These are phyloP conservation scores for Pseudocercospora fuligena DNA, from an alignment of 2,329 filamentous ascomycete genomes.

Conservation along the genomic window DNA sequence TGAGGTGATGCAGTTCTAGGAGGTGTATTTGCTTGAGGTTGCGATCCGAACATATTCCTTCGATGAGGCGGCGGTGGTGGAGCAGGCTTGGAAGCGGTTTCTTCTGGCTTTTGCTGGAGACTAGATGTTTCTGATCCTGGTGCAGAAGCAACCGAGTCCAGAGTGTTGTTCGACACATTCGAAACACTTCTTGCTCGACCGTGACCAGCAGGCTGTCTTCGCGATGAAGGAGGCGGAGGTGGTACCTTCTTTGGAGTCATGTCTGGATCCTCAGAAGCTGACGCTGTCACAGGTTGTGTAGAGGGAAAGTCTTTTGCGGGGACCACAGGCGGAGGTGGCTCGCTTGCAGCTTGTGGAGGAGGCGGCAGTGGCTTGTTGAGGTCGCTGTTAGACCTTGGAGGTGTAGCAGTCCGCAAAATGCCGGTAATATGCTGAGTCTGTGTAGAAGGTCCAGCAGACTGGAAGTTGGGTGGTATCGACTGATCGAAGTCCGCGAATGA, in stretches of 20 bases:
- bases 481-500: conserved; percentile 42
- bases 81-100: conserved; percentile 24
- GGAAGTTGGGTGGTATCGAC: conserved; percentile 33
- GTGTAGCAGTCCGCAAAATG: conserved; percentile 37
- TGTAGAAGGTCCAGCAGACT: conserved; percentile 26
- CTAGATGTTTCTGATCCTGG: conserved; percentile 10
- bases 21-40: conserved; percentile 5
- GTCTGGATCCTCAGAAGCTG: conserved; percentile 8
- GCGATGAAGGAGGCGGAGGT: conserved; percentile 53
- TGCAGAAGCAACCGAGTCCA: conserved; percentile 14
- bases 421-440: conserved; percentile 28
- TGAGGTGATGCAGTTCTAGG: conserved; percentile 8
- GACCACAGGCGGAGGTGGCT: conserved; percentile 4
- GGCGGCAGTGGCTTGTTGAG: conserved; percentile 64
- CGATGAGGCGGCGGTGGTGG: conserved; percentile 40
- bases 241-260: conserved; percentile 44
- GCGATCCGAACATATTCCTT: conserved; percentile 3
- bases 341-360: conserved; percentile 24
- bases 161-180: conserved; percentile 32
- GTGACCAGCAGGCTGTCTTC: conserved; percentile 40
- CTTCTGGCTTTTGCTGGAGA: conserved; percentile 18
- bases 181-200: conserved; percentile 34
- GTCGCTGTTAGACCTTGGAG: conserved; percentile 51
- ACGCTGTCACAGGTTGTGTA: conserved; percentile 3
- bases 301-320: conserved; percentile 17